Percentiles rank a stretch among this genome's conserved stretches.
Conservation (phyloP, 768 basidiomycete genomes). For the Tulasnella sp. region DNA sequence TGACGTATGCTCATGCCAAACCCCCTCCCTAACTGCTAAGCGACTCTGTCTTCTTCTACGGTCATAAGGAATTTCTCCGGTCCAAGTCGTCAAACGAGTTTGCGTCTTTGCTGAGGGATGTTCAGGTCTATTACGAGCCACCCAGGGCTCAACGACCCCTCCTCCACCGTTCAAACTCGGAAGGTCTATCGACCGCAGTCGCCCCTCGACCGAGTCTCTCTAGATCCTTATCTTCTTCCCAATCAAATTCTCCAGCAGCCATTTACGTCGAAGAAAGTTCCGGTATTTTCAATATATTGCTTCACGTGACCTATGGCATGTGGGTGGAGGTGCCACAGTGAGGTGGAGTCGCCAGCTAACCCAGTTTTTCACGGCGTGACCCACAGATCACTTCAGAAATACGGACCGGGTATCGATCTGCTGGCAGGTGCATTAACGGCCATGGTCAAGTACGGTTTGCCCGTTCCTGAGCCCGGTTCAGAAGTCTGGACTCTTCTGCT, state of each 20-base stretch:
- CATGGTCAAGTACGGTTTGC: conserved; percentile 41
- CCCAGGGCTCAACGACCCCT: not conserved
- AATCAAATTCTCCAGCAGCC: conserved; percentile 19
- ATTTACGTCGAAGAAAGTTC: conserved; percentile 46
- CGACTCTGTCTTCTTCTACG: conserved; percentile 78
- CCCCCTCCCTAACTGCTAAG: not conserved
- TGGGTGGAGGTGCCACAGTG: not conserved
- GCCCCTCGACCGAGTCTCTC: not conserved
- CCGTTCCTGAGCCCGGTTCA: conserved; percentile 24
- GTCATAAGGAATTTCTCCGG: conserved; percentile 49
- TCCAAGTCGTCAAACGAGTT: conserved; percentile 53
- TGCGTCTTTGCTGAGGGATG: conserved; percentile 34
- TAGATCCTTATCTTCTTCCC: not conserved
- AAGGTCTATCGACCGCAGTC: not conserved
- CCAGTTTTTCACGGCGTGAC: not conserved
- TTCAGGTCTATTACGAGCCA: not conserved
- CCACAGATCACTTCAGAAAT: not conserved
- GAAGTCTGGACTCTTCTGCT: conserved; percentile 33
- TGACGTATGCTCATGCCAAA: not conserved
- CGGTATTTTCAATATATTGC: conserved; percentile 12
- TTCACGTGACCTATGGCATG: conserved; percentile 8
- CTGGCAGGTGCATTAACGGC: conserved; percentile 43
- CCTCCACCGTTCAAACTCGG: not conserved
- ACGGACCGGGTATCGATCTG: conserved; percentile 42
- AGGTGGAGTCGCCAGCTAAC: not conserved